phyloP scores from a whole-genome alignment of 441 rosid species.

The Viola pubescens region DNA sequence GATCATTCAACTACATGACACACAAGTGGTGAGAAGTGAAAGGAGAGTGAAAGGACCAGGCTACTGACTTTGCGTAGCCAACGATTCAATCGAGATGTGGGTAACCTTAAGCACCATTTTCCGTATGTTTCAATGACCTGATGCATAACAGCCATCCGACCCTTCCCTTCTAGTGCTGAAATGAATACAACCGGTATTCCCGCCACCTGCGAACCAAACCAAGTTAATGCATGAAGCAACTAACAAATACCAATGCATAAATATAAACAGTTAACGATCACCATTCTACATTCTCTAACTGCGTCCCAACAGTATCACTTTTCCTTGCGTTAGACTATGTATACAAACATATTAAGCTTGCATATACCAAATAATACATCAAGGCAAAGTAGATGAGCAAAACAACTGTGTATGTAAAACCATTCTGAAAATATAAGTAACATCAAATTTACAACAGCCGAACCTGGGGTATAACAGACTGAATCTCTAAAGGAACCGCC shows the following conservation, averaged over 20 bases:
- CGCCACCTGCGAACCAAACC: slow-evolving; percentile 42
- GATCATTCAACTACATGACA: neutral
- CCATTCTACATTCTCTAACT: neutral
- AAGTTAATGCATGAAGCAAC: neutral
- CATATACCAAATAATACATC: neutral
- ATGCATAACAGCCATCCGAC: slow-evolving; percentile 58
- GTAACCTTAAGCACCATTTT: slow-evolving; percentile 80
- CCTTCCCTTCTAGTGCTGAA: slow-evolving; percentile 82
- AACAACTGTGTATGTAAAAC: neutral
- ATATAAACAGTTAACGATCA: neutral
- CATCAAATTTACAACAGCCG: slow-evolving; percentile 1
- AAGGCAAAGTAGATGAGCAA: no score
- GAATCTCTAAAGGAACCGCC: slow-evolving; percentile 89
- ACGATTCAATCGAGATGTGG: slow-evolving; percentile 89
- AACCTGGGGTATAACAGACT: slow-evolving; percentile 90
- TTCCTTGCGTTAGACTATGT: neutral
- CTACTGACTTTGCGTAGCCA: slow-evolving; percentile 74
- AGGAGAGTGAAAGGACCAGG: neutral
- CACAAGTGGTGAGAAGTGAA: neutral
- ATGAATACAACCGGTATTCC: slow-evolving; percentile 77
- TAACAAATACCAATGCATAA: neutral
- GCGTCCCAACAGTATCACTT: neutral
- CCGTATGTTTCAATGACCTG: slow-evolving; percentile 61
- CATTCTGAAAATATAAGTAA: neutral
- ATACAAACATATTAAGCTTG: neutral